phyloP scores from a whole-genome alignment of 108 stramenopile genomes.

The Skeletonema costatum region DNA sequence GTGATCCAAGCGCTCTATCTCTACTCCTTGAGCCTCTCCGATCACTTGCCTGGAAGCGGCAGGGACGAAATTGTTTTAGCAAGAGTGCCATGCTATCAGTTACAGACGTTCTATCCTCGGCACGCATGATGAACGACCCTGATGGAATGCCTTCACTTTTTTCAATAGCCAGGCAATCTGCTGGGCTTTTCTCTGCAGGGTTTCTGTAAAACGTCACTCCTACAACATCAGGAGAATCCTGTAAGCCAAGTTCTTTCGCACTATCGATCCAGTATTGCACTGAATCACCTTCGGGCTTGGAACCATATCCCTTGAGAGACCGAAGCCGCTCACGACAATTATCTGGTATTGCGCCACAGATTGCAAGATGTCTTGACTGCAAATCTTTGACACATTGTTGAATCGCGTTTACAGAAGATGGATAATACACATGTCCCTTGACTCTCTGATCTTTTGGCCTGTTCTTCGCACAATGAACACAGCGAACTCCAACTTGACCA shows the following conservation, averaged over 20 bases:
- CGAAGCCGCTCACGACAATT: slow-evolving; percentile 65
- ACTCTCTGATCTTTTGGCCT: slow-evolving; percentile 41
- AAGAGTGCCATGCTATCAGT: slow-evolving; percentile 80
- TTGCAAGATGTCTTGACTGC: slow-evolving; percentile 73
- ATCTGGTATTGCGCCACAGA: slow-evolving; percentile 68
- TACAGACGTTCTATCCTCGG: slow-evolving; percentile 60
- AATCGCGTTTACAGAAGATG: slow-evolving; percentile 57
- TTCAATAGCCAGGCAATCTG: slow-evolving; percentile 67
- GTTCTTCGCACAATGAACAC: slow-evolving; percentile 73
- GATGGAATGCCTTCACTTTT: slow-evolving; percentile 28
- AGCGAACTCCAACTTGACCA: slow-evolving; percentile 88
- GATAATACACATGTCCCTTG: slow-evolving; percentile 63
- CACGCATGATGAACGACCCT: slow-evolving; percentile 45
- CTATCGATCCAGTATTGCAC: slow-evolving; percentile 90
- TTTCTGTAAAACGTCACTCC: slow-evolving; percentile 78
- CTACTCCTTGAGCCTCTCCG: slow-evolving; percentile 67
- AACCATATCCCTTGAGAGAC: slow-evolving; percentile 65
- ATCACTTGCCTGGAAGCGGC: slow-evolving; percentile 77
- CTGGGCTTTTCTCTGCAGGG: slow-evolving; percentile 63
- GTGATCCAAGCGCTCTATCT: slow-evolving; percentile 71
- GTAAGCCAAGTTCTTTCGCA: slow-evolving; percentile 79
- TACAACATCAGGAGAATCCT: slow-evolving; percentile 61
- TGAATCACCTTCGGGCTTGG: slow-evolving; percentile 62
- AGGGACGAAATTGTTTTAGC: slow-evolving; percentile 76
- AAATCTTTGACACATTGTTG: slow-evolving; percentile 76